Evolutionary conservation across 768 basidiomycete genomes (phyloP).

Genomic region (Lentinula raphanica): DNA sequence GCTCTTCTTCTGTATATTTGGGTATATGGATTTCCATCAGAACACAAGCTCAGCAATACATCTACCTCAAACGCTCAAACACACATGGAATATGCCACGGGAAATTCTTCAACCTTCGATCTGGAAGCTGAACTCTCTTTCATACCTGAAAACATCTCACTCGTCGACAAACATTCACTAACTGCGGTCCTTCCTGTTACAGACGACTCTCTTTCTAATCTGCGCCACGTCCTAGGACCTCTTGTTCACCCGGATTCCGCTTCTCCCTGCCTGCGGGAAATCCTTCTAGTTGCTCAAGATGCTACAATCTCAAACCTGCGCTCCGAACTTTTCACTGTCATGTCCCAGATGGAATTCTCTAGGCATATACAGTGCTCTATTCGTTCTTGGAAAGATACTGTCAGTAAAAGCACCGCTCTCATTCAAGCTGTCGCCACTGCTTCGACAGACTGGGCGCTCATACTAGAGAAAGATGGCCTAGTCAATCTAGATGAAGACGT

Average conservation of each 20-base stretch:
- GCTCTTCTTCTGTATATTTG: not conserved
- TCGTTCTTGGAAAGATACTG: slow-evolving; percentile 1
- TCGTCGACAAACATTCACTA: not conserved
- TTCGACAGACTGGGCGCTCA: slow-evolving; percentile 44
- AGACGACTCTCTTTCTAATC: not conserved
- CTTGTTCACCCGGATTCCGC: slow-evolving; percentile 1
- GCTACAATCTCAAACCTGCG: not conserved
- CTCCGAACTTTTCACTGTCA: not conserved
- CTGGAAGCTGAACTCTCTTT: not conserved
- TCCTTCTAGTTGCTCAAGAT: slow-evolving; percentile 4
- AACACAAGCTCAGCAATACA: not conserved
- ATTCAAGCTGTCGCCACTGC: slow-evolving; percentile 34
- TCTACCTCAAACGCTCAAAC: not conserved
- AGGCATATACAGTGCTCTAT: not conserved
- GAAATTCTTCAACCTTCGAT: not conserved
- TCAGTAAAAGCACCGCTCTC: slow-evolving; percentile 1
- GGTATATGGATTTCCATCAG: not conserved
- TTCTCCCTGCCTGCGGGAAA: not conserved
- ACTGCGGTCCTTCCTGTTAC: slow-evolving; percentile 5
- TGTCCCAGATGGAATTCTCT: not conserved
- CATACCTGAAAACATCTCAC: not conserved
- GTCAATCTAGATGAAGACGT: slow-evolving; percentile 24
- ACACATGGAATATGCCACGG: not conserved
- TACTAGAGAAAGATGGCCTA: slow-evolving; percentile 47
- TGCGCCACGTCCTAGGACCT: not conserved